These are phyloP conservation scores for Phytophthora megakarya DNA, from an alignment of 352 stramenopile species.

Conservation along the genomic window DNA sequence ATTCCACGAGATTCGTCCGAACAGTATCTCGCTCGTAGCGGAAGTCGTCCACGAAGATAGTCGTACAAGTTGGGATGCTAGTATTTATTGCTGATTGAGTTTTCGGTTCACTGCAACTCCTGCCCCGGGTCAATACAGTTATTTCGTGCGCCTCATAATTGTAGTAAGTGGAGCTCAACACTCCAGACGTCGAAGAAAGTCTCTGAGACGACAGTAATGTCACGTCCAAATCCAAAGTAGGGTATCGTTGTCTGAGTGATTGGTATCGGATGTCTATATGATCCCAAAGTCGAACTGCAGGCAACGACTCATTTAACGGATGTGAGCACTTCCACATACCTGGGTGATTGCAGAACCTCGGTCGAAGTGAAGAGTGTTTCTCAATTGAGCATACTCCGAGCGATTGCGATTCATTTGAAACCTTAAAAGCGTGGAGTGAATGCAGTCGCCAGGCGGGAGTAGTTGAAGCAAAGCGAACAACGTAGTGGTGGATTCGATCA, in stretches of 20 bases:
- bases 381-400: constrained; percentile 14
- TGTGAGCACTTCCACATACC: constrained; percentile 27
- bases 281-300: constrained; percentile 34
- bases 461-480: constrained; percentile 16
- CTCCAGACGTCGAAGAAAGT: constrained; percentile 3
- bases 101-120: constrained; percentile 1
- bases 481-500: constrained; percentile 43
- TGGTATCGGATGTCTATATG: constrained; percentile 34
- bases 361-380: constrained; percentile 5
- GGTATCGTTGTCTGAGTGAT: constrained; percentile 25
- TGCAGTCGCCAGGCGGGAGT: background rate
- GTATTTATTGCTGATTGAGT: background rate
- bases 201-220: constrained; percentile 27
- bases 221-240: constrained; percentile 35
- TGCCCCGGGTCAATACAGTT: constrained; percentile 34
- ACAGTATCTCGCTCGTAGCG: constrained; percentile 50
- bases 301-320: constrained; percentile 5
- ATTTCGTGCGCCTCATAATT: constrained; percentile 32
- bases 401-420: background rate
- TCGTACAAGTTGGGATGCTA: constrained; percentile 13
- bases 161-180: constrained; percentile 5
- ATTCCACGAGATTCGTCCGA: constrained; percentile 42
- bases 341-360: constrained; percentile 34
- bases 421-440: background rate
- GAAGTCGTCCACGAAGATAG: constrained; percentile 59